Base-by-base conservation (phyloP, 2,329 filamentous ascomycete species). In the Penicillium sp. region DNA sequence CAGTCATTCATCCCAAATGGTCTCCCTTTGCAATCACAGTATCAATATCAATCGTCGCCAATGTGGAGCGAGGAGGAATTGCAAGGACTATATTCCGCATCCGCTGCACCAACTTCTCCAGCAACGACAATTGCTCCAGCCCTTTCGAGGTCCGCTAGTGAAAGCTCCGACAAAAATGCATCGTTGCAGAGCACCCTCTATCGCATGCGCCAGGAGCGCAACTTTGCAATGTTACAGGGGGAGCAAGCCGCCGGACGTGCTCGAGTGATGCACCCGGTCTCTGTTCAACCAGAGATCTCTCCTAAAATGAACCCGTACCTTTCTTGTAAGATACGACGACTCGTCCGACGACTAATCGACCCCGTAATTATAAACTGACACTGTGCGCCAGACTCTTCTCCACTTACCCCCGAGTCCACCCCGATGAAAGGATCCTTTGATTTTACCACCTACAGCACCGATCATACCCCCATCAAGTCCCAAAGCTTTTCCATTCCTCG, bases 401-500 rank as follows among this genome's bases (percentile, higher is more conserved):
- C 88, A 58, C 83, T 87, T 47, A 91, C 89, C 31, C 88, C 89
- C 54, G 84, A 83, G 67, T 85, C 86, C 54, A 89, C 87, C 19
- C 87, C 88, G 14, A 74, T 78, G 67, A 77, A 75, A 66, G 70
- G 72, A 65, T 71, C 74, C 54, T 71, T 72, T 60, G 73, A 75
- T 59, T 66, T 73, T 60, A 67, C 71, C 57, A 73, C 73, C 46
- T 75, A 77, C 55, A 72, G 72, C 61, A 72, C 72, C 62, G 77
- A 76, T 57, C 65, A 72, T 24, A 78, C 77, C 22, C 77, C 78
- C 35, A 72, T 71, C 55, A 78, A 78, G 63, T 73, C 70, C 53
- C 69, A 72, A 50, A 71, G 67, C 60, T 68, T 70, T 47, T 66
- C 70, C 53, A 67, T 69, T 33, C 67, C 72, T 62, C 68, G 70